These are phyloP conservation scores for Saksenaea oblongispora DNA, from an alignment of 371 early-diverging fungal species.

Conservation along the genomic window DNA sequence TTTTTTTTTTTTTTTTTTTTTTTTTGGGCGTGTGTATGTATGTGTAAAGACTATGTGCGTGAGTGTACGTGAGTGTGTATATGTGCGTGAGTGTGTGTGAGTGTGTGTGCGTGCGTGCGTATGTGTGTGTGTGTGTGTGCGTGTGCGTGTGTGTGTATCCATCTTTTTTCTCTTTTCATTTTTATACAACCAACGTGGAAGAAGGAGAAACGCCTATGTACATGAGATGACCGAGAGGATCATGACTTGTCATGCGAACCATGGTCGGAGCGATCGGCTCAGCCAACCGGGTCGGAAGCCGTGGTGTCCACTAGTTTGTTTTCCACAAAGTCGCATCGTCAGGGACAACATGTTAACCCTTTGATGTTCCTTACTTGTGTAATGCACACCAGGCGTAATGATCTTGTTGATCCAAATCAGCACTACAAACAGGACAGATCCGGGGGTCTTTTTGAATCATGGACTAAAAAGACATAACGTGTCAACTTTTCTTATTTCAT, in stretches of 20 bases:
- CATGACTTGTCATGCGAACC: slow-evolving; percentile 4
- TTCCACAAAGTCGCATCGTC: background rate
- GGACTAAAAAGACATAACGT: background rate
- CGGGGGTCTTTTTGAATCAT: background rate
- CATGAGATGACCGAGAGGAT: background rate
- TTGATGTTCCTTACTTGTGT: slow-evolving; percentile 22
- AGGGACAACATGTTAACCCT: background rate
- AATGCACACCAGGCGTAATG: slow-evolving; percentile 30
- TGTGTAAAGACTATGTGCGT: too few relatives aligned
- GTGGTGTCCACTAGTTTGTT: background rate
- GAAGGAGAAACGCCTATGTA: background rate
- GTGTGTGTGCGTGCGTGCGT: background rate
- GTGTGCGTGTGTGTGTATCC: background rate
- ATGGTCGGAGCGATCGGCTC: slow-evolving; percentile 3
- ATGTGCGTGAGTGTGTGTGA: too few relatives aligned
- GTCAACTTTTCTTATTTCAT: background rate
- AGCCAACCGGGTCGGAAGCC: slow-evolving; percentile 6
- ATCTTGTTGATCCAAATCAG: slow-evolving; percentile 13
- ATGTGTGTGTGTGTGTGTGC: background rate
- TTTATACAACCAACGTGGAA: slow-evolving; percentile 1
- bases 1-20: background rate
- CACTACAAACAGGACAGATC: slow-evolving; percentile 23
- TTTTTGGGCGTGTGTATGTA: background rate
- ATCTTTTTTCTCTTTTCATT: background rate
- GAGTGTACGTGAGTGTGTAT: too few relatives aligned